Conservation (phyloP, 1,139 yeast species). For the Geotrichum candidum region DNA sequence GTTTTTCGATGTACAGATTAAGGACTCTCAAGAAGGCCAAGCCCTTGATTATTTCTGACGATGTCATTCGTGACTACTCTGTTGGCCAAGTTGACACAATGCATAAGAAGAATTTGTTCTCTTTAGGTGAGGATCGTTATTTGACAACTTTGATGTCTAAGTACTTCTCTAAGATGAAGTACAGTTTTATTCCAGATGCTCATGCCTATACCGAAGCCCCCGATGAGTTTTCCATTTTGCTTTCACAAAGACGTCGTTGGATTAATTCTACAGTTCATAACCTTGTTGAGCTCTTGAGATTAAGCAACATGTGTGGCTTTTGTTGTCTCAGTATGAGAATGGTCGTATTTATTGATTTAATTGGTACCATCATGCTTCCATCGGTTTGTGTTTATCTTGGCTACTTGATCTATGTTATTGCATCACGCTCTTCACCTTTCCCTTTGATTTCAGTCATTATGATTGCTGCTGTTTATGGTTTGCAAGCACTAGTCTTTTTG, state of each 20-base stretch:
- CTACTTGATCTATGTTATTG: slow-evolving; percentile 36
- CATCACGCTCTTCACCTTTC: slow-evolving; percentile 29
- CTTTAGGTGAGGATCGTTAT: slow-evolving; percentile 42
- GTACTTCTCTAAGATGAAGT: slow-evolving; percentile 36
- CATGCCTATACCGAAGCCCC: slow-evolving; percentile 42
- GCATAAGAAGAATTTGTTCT: slow-evolving; percentile 40
- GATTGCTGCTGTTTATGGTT: slow-evolving; percentile 39
- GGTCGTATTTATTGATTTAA: slow-evolving; percentile 37
- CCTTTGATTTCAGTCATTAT: slow-evolving; percentile 39
- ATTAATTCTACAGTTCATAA: slow-evolving; percentile 43
- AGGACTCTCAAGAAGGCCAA: slow-evolving; percentile 35
- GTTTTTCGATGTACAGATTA: slow-evolving; percentile 39
- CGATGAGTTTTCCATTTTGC: slow-evolving; percentile 39
- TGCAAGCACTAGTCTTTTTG: slow-evolving; percentile 38
- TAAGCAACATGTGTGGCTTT: slow-evolving; percentile 41
- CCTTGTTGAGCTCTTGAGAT: slow-evolving; percentile 38
- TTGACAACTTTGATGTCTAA: slow-evolving; percentile 39
- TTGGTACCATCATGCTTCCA: slow-evolving; percentile 40
- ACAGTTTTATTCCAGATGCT: slow-evolving; percentile 39
- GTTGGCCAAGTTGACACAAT: slow-evolving; percentile 38
- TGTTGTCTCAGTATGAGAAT: slow-evolving; percentile 42
- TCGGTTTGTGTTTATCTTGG: slow-evolving; percentile 40
- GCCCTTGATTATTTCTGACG: slow-evolving; percentile 38
- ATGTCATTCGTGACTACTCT: slow-evolving; percentile 37
- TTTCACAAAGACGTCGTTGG: slow-evolving; percentile 44